A percentile compares a stretch with the other conserved stretches of the same genome.
Evolutionary conservation across 805 yeast species (phyloP).

Genomic region (Cyberlindnera subsufficiens): DNA sequence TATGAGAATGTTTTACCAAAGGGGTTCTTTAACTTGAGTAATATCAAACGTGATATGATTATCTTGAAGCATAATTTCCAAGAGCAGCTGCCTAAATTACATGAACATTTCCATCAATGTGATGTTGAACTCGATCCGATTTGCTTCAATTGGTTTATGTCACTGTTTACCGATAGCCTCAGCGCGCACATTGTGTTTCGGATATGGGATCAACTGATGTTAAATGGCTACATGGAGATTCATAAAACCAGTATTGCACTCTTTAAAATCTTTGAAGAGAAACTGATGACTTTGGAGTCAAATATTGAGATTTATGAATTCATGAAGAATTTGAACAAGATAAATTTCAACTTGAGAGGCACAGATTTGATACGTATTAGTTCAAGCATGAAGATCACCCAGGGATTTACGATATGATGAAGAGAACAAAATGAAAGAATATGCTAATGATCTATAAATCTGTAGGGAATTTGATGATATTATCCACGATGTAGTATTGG

Average conservation of each 20-base stretch:
- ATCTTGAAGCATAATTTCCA: conserved; percentile 31
- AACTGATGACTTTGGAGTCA: conserved; percentile 22
- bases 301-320: conserved; percentile 30
- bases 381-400: conserved; percentile 5
- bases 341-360: conserved; percentile 22
- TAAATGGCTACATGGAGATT: conserved; percentile 32
- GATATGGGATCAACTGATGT: conserved; percentile 44
- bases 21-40: conserved; percentile 31
- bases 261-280: conserved; percentile 31
- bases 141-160: conserved; percentile 52
- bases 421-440: not conserved
- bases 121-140: conserved; percentile 43
- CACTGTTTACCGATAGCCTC: conserved; percentile 46
- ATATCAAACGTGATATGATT: conserved; percentile 35
- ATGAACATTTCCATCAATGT: conserved; percentile 27
- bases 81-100: conserved; percentile 34
- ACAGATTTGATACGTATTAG: conserved; percentile 19
- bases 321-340: conserved; percentile 28
- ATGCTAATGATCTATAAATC: not conserved
- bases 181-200: conserved; percentile 46
- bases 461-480: conserved; percentile 56
- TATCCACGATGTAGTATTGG: conserved; percentile 69
- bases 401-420: not conserved
- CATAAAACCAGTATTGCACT: conserved; percentile 30
- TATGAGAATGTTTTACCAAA: conserved; percentile 43